phyloP scores from a whole-genome alignment of 176 grass and related monocot genomes.

The Carex pumila region DNA sequence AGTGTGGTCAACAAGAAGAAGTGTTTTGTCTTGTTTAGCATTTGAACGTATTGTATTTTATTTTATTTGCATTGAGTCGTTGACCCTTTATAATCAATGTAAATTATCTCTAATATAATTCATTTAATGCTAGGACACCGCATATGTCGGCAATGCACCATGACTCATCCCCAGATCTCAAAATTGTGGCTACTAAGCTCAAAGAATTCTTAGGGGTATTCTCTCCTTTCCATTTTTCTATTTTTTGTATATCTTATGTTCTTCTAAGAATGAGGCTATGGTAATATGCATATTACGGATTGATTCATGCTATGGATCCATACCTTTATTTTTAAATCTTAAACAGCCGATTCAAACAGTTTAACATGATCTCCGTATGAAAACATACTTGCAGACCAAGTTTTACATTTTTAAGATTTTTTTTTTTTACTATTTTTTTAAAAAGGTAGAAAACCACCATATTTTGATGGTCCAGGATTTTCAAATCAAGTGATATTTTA shows the following conservation, averaged over 20 bases:
- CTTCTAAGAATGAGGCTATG: background rate
- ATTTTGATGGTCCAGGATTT: too few relatives aligned
- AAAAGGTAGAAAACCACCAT: too few relatives aligned
- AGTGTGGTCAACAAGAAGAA: background rate
- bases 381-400: too few relatives aligned
- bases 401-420: too few relatives aligned
- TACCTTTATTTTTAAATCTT: too few relatives aligned
- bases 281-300: too few relatives aligned
- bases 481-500: too few relatives aligned
- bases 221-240: background rate
- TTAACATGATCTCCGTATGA: too few relatives aligned
- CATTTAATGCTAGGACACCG: conserved; percentile 33
- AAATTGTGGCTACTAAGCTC: conserved; percentile 38
- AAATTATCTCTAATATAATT: conserved; percentile 6
- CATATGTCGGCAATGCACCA: conserved; percentile 52
- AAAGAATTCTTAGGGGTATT: conserved; percentile 51
- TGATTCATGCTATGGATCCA: too few relatives aligned
- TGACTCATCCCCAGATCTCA: conserved; percentile 53
- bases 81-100: conserved; percentile 7
- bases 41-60: background rate
- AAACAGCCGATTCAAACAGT: too few relatives aligned
- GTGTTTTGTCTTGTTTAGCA: background rate
- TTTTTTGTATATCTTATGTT: background rate
- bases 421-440: too few relatives aligned
- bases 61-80: conserved; percentile 16